Percentiles rank a stretch among this genome's conserved stretches.
Conservation (phyloP, 1,139 yeast species). For the Zygotorulaspora mrakii region DNA sequence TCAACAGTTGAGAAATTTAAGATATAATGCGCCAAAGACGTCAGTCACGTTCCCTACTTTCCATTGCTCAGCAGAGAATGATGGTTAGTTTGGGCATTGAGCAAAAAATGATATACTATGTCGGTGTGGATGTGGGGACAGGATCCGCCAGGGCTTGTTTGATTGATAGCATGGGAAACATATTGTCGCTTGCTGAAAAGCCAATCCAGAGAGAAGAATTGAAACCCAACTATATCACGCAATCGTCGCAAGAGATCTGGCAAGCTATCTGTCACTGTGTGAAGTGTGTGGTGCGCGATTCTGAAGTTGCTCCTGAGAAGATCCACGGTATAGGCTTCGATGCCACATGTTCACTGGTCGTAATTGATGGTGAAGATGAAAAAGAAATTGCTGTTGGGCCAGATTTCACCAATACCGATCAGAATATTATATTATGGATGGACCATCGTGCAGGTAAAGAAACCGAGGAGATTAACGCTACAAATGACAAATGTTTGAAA, state of each 20-base stretch:
- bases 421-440: slow-evolving; percentile 94
- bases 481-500: slow-evolving; percentile 72
- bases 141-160: slow-evolving; percentile 96
- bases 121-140: slow-evolving; percentile 97
- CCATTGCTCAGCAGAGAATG: slow-evolving; percentile 25
- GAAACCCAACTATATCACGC: slow-evolving; percentile 70
- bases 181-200: slow-evolving; percentile 74
- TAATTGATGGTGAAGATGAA: slow-evolving; percentile 60
- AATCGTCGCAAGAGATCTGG: slow-evolving; percentile 93
- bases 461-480: slow-evolving; percentile 73
- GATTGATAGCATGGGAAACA: slow-evolving; percentile 77
- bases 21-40: slow-evolving; percentile 16
- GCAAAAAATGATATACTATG: slow-evolving; percentile 46
- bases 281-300: slow-evolving; percentile 63
- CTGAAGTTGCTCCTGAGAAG: slow-evolving; percentile 61
- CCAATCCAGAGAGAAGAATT: slow-evolving; percentile 74
- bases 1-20: too few relatives aligned
- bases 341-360: slow-evolving; percentile 94
- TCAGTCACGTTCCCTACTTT: slow-evolving; percentile 22
- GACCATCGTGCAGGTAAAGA: slow-evolving; percentile 95
- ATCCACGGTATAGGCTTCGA: slow-evolving; percentile 92
- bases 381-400: slow-evolving; percentile 90
- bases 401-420: slow-evolving; percentile 64
- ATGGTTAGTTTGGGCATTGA: slow-evolving; percentile 18
- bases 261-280: slow-evolving; percentile 80